Base-by-base conservation (phyloP, 768 basidiomycete genomes). In the Suillus spraguei region DNA sequence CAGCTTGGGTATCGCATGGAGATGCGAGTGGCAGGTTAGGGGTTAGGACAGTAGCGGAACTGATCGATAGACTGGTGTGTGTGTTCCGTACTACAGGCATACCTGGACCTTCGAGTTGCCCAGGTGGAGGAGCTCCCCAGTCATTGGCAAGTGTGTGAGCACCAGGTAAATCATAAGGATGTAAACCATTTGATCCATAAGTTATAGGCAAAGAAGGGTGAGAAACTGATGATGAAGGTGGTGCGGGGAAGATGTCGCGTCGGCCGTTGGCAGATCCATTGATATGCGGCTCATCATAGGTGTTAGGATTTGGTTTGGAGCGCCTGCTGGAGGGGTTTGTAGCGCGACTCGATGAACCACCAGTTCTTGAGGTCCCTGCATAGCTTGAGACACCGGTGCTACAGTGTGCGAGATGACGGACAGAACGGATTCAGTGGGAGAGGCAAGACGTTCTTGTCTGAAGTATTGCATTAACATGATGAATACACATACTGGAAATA, bases 81-180 rank as follows among this genome's bases (percentile, higher is more conserved):
- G 78, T 60, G 50, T 75, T 81, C 49, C 88, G 79, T 47, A 84
- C 80, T 7, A 90, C 83, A 14, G 91, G 90, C 87, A 92, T 89
- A 0, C 91, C 91, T 11, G 91, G 91, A 4, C 91, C 91, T 68
- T 91, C 89, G 35, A 92, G 79, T 64, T 85, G 85, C 32, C 84
- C 79, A 38, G 76, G 85, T 6, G 83, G 78, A 13, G 82, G 81
- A 22, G 80, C 79, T 47, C 74, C 76, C 85, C 86, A 87, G 64
- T 85, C 85, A 54, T 63, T 73, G 13, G 70, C 59, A 33, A 81
- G 75, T 14, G 79, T 66, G 63, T 72, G 72, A 35, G 78, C 66
- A 11, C 76, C 70, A 42, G 75, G 42, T 10, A 79, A 72, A 49
- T 83, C 83, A 63, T 81, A 85, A 24, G 71, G 72, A 64, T 74